A percentile compares a stretch with the other conserved stretches of the same genome.
Evolutionary conservation across 306 rosid genomes (phyloP).

Genomic region (Prunus mongolica): DNA sequence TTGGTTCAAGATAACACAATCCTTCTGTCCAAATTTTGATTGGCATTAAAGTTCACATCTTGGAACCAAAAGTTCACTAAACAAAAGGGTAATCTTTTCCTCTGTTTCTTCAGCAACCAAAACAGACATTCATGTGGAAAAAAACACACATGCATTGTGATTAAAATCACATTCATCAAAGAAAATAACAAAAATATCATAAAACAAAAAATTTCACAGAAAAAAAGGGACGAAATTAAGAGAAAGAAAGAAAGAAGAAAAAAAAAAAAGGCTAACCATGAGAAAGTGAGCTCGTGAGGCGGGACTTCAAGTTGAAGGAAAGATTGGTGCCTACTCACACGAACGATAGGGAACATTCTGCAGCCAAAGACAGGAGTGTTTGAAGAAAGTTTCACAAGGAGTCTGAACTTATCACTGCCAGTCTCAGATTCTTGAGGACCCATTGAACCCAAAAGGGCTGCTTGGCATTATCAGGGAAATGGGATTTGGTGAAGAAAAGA

Average conservation of each 20-base stretch:
- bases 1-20: background rate
- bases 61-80: background rate
- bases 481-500: background rate
- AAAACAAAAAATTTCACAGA: background rate
- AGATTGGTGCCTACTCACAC: background rate
- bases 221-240: background rate
- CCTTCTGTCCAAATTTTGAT: background rate
- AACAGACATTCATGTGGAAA: background rate
- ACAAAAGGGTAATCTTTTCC: background rate
- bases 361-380: constrained; percentile 17
- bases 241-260: background rate
- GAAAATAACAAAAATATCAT: background rate
- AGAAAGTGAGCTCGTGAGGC: background rate
- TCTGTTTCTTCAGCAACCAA: background rate
- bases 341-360: background rate
- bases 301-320: background rate
- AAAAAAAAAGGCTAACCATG: constrained; percentile 13
- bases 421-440: background rate
- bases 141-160: background rate
- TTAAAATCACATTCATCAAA: background rate
- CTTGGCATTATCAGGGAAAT: background rate
- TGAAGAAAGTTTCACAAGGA: background rate
- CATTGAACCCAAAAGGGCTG: background rate
- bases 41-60: background rate
- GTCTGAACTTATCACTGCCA: background rate